These are phyloP conservation scores for Trichosporon sp. DNA, from an alignment of 1,284 basidiomycete species.

Conservation along the genomic window DNA sequence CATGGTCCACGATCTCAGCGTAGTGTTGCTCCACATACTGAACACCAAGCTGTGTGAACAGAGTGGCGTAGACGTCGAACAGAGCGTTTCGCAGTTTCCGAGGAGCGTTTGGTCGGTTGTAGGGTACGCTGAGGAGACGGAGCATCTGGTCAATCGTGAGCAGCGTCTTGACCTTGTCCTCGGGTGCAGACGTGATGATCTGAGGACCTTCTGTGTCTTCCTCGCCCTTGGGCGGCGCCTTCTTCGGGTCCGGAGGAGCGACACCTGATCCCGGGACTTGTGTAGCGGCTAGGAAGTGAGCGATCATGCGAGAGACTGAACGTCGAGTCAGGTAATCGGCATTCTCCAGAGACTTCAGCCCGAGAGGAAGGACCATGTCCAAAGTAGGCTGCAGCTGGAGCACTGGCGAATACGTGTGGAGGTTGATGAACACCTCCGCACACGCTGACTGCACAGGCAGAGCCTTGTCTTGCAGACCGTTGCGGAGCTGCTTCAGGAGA, in stretches of 20 bases:
- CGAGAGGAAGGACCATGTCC: constrained; percentile 53
- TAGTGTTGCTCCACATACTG: constrained; percentile 81
- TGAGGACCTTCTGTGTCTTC: constrained; percentile 57
- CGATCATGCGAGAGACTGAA: constrained; percentile 70
- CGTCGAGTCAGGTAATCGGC: constrained; percentile 80
- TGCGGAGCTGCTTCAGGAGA: constrained; percentile 73
- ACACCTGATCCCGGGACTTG: constrained; percentile 64
- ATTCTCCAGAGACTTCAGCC: constrained; percentile 68
- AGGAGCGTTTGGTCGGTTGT: constrained; percentile 65
- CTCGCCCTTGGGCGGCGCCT: constrained; percentile 54
- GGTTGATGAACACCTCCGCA: constrained; percentile 53
- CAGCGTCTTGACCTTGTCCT: constrained; percentile 64
- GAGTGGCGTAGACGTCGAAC: constrained; percentile 78
- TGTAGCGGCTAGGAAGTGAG: constrained; percentile 76
- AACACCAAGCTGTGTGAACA: constrained; percentile 69
- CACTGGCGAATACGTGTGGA: constrained; percentile 32
- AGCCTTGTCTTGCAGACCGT: constrained; percentile 73
- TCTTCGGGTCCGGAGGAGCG: constrained; percentile 50
- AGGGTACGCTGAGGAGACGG: constrained; percentile 64
- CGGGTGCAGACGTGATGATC: constrained; percentile 51
- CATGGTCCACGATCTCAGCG: constrained; percentile 66
- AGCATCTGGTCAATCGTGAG: constrained; percentile 78
- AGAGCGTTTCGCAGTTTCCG: constrained; percentile 74
- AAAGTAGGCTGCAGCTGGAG: constrained; percentile 32
- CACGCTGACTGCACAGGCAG: constrained; percentile 79